Evolutionary conservation across 345 rosid genomes (phyloP).

Genomic region (Physaria fendleri): DNA sequence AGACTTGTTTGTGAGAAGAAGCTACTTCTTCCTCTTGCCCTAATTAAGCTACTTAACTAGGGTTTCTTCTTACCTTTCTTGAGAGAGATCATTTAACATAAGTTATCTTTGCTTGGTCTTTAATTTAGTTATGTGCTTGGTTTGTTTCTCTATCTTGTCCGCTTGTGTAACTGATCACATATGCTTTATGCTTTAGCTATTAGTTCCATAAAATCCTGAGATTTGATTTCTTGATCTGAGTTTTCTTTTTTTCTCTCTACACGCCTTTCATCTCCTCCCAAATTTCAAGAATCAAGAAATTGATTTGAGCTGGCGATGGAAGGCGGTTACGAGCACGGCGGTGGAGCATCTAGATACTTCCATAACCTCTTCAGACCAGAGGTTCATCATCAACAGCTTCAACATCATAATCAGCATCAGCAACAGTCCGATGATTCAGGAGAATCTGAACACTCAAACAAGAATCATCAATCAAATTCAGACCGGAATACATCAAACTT

Average conservation of each 20-base stretch:
- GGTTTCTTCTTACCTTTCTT: constrained; percentile 11
- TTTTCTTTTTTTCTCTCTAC: no score
- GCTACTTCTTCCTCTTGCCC: constrained; percentile 26
- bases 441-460: no score
- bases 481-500: no score
- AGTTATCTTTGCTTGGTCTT: constrained; percentile 17
- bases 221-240: constrained; percentile 27
- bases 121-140: constrained; percentile 11
- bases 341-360: constrained; percentile 34
- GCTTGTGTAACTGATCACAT: constrained; percentile 28
- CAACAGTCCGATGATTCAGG: no score
- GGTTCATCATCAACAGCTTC: no score
- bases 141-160: constrained; percentile 17
- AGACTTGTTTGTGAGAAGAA: constrained; percentile 9
- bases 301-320: constrained; percentile 38
- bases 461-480: no score
- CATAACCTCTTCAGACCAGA: constrained; percentile 47
- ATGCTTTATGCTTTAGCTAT: constrained; percentile 5
- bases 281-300: constrained; percentile 9
- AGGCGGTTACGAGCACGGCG: constrained; percentile 41
- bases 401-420: no score
- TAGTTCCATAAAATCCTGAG: constrained; percentile 27
- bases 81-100: background rate
- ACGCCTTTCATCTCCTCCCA: no score
- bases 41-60: constrained; percentile 16